phyloP scores from a whole-genome alignment of 2,329 filamentous ascomycete genomes.

The Diaporthe aspalathi region DNA sequence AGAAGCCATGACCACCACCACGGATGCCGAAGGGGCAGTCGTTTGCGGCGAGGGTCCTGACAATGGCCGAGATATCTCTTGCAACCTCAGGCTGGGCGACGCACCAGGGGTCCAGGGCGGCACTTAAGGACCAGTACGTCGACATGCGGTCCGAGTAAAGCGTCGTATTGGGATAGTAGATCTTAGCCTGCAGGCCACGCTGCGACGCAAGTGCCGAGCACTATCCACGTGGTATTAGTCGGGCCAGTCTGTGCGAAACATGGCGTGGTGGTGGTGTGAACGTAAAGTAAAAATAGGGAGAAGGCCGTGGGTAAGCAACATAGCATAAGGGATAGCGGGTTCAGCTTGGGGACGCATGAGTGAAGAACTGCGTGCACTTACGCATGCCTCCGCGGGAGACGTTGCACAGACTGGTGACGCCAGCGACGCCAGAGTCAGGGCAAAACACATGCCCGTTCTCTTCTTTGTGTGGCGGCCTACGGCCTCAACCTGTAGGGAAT shows the following conservation, averaged over 20 bases:
- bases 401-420: background rate
- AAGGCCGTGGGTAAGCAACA: background rate
- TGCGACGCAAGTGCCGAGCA: constrained; percentile 44
- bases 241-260: constrained; percentile 15
- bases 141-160: constrained; percentile 48
- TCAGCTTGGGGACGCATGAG: background rate
- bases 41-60: constrained; percentile 48
- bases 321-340: background rate
- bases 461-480: background rate
- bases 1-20: constrained; percentile 51
- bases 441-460: background rate
- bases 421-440: constrained; percentile 10
- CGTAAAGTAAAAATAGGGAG: background rate
- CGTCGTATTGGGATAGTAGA: constrained; percentile 45
- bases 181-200: constrained; percentile 45
- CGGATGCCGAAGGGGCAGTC: constrained; percentile 52
- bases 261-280: background rate
- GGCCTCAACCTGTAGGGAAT: background rate
- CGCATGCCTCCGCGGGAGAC: background rate
- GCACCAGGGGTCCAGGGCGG: constrained; percentile 51
- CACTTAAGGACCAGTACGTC: constrained; percentile 52
- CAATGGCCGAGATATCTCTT: constrained; percentile 50
- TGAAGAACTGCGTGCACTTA: background rate
- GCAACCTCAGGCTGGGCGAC: constrained; percentile 49
- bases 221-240: constrained; percentile 38